Percentiles rank a stretch among this genome's conserved stretches.
Evolutionary conservation across 1,284 basidiomycete genomes (phyloP).

Genomic region (Puccinia triticina): DNA sequence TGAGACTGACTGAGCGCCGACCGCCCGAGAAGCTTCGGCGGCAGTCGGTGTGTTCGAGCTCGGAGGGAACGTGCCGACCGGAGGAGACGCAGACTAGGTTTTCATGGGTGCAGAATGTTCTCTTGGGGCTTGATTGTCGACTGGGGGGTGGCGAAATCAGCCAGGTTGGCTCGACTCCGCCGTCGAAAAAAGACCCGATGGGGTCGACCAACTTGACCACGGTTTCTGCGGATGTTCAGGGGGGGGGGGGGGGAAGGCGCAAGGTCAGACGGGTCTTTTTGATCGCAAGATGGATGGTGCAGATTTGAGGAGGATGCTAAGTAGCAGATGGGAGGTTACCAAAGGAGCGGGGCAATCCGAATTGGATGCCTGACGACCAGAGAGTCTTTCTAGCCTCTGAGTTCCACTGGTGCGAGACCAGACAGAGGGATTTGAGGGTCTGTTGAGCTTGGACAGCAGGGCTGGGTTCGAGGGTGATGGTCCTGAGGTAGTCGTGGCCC

Average conservation of each 20-base stretch:
- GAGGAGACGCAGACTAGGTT: not conserved
- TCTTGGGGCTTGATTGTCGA: constrained; percentile 38
- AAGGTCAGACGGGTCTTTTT: too few relatives aligned
- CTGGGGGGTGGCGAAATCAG: constrained; percentile 21
- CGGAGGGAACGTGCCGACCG: not conserved
- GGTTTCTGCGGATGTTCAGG: constrained; percentile 6
- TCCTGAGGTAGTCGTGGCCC: not conserved
- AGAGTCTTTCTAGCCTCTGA: constrained; percentile 38
- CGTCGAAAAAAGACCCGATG: constrained; percentile 39
- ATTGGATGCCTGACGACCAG: constrained; percentile 30
- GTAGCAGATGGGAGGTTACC: not conserved
- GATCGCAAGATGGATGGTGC: not conserved
- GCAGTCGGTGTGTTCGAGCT: not conserved
- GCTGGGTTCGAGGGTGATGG: constrained; percentile 10
- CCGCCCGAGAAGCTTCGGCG: not conserved
- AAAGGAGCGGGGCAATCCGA: constrained; percentile 41
- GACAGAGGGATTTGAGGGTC: constrained; percentile 21
- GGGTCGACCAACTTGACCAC: constrained; percentile 47
- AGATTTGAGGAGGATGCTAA: not conserved
- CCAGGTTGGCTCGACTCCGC: constrained; percentile 28
- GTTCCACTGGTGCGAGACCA: constrained; percentile 23
- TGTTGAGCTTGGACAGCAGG: constrained; percentile 42
- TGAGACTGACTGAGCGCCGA: constrained; percentile 43
- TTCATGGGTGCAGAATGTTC: not conserved
- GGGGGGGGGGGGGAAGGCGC: too few relatives aligned